Evolutionary conservation across 179 eudicot genomes (phyloP), one percentile per base, ranked within the genome.

Genomic region (Drosera spatulata): DNA sequence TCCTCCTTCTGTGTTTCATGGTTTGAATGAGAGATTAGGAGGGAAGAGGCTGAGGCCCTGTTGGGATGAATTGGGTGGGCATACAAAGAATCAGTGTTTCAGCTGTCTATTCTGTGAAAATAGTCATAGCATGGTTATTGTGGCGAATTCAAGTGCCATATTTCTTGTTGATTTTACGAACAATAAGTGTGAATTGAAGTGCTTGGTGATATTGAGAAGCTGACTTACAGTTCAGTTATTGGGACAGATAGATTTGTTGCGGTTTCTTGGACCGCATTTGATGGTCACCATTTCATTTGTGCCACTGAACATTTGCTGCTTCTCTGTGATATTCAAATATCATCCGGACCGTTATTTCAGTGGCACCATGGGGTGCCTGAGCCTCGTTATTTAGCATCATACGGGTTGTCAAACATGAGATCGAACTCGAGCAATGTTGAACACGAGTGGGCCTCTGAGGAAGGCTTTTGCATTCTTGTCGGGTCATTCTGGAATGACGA

Each of bases 401-500:
- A 73, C 46, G 72, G 80, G 11, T 71, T 88, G 60, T 75, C 89
- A 33, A 73, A 70, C 6, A 62, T 91, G 60, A 80, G 91, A 70
- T 71, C 83, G 54, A 65, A 71, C 37, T 70, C 81, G 4, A 60
- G 61, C 57, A 69, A 67, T 73, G 84, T 66, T 46, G 64, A 60
- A 10, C 75, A 57, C 67, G 64, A 55, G 41, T 74, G 61, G 77
- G 77, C 80, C 64, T 83, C 85, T 50, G 74, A 79, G 41, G 41
- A 55, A 33, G 94, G 96, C 33, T 69, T 64, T 70, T 82, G 79
- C 59, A 67, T 91, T 68, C 10, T 91, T 43, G 43, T 91, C 63
- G 98, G 98, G 51, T 91, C 98, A 6, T 84, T 91, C 65, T 91
- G 88, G 96, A 69, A 79, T 56, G 66, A 75, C 13, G 80, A 83